These are phyloP conservation scores for Cyberlindnera xylosilytica DNA, from an alignment of 805 yeast species.

Conservation along the genomic window DNA sequence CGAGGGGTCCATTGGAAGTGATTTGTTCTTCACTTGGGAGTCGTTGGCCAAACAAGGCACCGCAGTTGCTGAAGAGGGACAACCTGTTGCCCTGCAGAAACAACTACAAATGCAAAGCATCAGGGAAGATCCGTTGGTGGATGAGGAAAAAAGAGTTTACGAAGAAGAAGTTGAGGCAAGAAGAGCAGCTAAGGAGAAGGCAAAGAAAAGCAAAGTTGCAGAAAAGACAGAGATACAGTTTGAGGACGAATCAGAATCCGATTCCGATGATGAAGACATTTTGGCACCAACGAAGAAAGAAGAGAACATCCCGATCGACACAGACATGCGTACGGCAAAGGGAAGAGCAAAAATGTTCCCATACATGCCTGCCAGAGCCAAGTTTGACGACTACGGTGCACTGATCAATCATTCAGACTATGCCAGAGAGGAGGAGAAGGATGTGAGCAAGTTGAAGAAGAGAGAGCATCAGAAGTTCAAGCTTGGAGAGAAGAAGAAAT, in stretches of 20 bases:
- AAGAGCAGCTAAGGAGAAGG: conserved; percentile 36
- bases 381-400: conserved; percentile 87
- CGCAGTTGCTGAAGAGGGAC: conserved; percentile 56
- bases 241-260: conserved; percentile 27
- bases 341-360: conserved; percentile 67
- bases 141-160: conserved; percentile 48
- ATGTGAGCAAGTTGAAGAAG: conserved; percentile 29
- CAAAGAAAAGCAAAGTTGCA: conserved; percentile 31
- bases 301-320: conserved; percentile 30
- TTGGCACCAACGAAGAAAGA: conserved; percentile 14
- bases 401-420: conserved; percentile 65
- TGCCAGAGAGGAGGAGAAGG: conserved; percentile 47
- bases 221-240: conserved; percentile 23
- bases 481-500: conserved; percentile 34
- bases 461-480: conserved; percentile 27
- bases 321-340: conserved; percentile 30
- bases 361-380: conserved; percentile 51
- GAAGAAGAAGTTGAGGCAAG: conserved; percentile 43
- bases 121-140: conserved; percentile 48
- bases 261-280: conserved; percentile 29
- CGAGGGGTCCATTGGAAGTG: conserved; percentile 43
- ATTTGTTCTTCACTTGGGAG: conserved; percentile 55
- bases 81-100: conserved; percentile 52
- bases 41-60: conserved; percentile 29
- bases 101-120: conserved; percentile 37